Base-by-base conservation (phyloP, 2,329 filamentous ascomycete species). In the Fusarium lyarnte region DNA sequence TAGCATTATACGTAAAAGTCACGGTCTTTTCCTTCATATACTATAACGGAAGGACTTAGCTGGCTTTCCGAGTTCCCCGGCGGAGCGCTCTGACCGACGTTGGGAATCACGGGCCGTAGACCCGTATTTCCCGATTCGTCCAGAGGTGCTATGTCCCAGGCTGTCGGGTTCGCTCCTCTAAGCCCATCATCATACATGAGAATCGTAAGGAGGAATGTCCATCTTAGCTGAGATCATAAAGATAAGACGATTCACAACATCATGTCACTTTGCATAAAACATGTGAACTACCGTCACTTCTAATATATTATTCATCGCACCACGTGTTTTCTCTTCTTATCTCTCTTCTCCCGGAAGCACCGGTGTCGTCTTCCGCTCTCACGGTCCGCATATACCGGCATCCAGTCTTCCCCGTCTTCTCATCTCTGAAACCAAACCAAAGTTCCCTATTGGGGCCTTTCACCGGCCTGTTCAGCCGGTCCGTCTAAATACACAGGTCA, bases 341-440 rank as follows among this genome's bases (percentile, higher is more conserved):
- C 45, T 33, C 27, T 25, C 41, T 10, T 35, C 49, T 42, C 69
- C 49, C 53, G 46, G 39, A 43, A 39, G 14, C 49, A 39, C 61
- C 52, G 60, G 66, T 46, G 25, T 53, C 25, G 14, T 39, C 25
- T 45, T 16, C 74, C 75, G 75, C 75, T 72, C 69, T 69, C 67
- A 66, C 75, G 75, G 75, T 74, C 75, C 75, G 75, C 58, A 53
- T 70, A 61, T 63, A 77, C 75, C 75, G 75, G 51, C 59, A 27
- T 53, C 43, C 47, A 49, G n/a, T 65, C 59, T 64, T 35, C 59
- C 39, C 39, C n/a, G 42, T 49, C 59, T 38, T 46, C 63, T 66
- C 53, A 46, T 55, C 64, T 60, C 58, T 54, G 36, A 66, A 58
- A 46, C 55, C 47, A 47, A 31, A 10, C 6, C 29, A 7, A 7